These are phyloP conservation scores for Ganoderma leucocontextum DNA, from an alignment of 1,284 basidiomycete genomes.

Conservation along the genomic window DNA sequence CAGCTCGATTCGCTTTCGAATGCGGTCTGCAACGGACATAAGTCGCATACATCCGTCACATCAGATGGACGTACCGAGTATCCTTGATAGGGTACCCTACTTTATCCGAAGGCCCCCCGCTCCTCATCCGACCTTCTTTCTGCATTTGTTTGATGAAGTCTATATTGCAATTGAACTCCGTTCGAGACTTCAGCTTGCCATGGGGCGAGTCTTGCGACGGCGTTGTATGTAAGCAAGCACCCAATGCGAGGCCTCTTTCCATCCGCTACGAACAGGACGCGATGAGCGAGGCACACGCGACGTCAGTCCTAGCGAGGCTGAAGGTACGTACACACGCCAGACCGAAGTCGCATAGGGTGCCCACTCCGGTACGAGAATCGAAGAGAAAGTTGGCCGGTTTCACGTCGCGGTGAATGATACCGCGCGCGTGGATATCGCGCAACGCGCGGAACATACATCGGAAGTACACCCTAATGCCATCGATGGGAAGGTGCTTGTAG, in stretches of 20 bases:
- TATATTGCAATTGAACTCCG: constrained; percentile 54
- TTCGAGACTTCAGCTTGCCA: constrained; percentile 57
- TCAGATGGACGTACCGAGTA: constrained; percentile 51
- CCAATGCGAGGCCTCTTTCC: constrained; percentile 56
- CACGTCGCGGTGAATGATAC: constrained; percentile 96
- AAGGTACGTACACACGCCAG: constrained; percentile 80
- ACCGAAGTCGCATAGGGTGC: constrained; percentile 95
- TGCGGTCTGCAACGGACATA: constrained; percentile 60
- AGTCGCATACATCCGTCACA: neutral
- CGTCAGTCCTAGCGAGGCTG: neutral
- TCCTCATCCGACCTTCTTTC: constrained; percentile 70
- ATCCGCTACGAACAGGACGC: constrained; percentile 55
- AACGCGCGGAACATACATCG: constrained; percentile 92
- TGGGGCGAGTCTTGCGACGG: constrained; percentile 71
- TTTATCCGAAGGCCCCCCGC: constrained; percentile 62
- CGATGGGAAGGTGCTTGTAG: constrained; percentile 74
- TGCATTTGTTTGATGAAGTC: constrained; percentile 59
- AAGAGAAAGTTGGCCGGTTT: constrained; percentile 99
- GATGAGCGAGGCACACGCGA: neutral
- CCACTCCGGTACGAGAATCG: constrained; percentile 85
- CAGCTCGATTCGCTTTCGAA: constrained; percentile 96
- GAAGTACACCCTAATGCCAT: constrained; percentile 88
- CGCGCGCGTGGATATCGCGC: constrained; percentile 88
- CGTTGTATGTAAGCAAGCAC: constrained; percentile 77
- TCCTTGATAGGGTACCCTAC: constrained; percentile 82